Percentiles rank a stretch among this genome's conserved stretches.
These are phyloP conservation scores for Zhuliangozyma blackwelliae DNA, from an alignment of 1,139 yeast species.

Conservation along the genomic window DNA sequence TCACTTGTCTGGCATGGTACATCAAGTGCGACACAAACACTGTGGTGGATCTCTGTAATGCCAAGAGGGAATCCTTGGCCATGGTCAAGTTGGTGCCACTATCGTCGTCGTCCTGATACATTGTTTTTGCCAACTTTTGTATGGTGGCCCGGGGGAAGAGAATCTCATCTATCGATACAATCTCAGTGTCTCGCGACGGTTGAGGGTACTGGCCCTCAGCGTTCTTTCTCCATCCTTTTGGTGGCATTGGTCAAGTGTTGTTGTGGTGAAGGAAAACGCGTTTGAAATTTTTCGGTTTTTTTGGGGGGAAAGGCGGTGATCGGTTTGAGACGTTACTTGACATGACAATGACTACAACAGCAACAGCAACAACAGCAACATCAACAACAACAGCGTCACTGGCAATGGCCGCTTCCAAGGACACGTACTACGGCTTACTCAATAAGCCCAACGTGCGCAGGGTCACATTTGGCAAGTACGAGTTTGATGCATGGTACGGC, in stretches of 20 bases:
- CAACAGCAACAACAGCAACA: constrained; percentile 1
- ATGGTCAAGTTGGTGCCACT: constrained; percentile 32
- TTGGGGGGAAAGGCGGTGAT: neutral
- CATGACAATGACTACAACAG: neutral
- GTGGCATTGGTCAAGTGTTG: constrained; percentile 50
- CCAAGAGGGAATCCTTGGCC: constrained; percentile 64
- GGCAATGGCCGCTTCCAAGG: neutral
- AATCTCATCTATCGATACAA: constrained; percentile 62
- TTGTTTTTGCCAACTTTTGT: constrained; percentile 50
- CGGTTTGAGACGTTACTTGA: neutral
- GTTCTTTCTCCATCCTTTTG: constrained; percentile 79
- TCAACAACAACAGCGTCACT: constrained; percentile 1
- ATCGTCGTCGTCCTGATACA: constrained; percentile 26
- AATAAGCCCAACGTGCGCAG: constrained; percentile 57
- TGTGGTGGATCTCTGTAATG: constrained; percentile 68
- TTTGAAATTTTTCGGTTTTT: neutral
- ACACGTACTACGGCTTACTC: constrained; percentile 54
- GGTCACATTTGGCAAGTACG: constrained; percentile 61
- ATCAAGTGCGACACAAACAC: constrained; percentile 67
- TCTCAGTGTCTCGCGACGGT: constrained; percentile 52
- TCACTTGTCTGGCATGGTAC: constrained; percentile 55
- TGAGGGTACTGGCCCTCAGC: constrained; percentile 61
- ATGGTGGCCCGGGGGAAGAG: constrained; percentile 65
- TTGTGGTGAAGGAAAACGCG: neutral
- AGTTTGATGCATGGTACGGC: constrained; percentile 82